phyloP scores from a whole-genome alignment of 441 rosid species.

The Syzygium malaccense region DNA sequence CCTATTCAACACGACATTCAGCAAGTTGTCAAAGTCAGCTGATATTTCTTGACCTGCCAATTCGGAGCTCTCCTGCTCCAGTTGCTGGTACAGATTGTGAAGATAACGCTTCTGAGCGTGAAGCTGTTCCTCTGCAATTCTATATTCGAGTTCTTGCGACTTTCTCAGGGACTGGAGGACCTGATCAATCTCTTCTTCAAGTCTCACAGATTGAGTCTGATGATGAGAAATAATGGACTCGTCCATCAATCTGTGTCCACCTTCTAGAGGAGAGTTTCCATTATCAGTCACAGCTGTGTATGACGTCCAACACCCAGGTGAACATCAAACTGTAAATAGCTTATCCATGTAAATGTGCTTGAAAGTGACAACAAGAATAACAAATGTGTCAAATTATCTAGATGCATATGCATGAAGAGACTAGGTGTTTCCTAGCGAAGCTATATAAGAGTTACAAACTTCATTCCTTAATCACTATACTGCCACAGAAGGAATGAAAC shows the following conservation, averaged over 20 bases:
- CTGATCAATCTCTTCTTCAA: conserved; percentile 52
- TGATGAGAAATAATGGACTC: conserved; percentile 30
- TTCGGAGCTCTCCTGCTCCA: conserved; percentile 61
- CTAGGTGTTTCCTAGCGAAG: background rate
- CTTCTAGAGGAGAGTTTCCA: conserved; percentile 21
- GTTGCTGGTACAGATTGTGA: conserved; percentile 48
- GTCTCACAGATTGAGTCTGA: conserved; percentile 38
- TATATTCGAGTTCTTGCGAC: conserved; percentile 62
- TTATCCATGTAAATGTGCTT: background rate
- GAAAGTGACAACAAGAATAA: background rate
- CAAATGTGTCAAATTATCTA: background rate
- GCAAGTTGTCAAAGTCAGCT: conserved; percentile 19
- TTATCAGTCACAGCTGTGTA: conserved; percentile 22
- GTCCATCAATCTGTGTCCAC: conserved; percentile 1
- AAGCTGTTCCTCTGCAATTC: conserved; percentile 58
- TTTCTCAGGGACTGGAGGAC: conserved; percentile 47
- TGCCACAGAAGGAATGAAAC: background rate
- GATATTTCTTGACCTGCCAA: conserved; percentile 17
- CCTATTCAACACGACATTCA: conserved; percentile 32
- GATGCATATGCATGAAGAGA: background rate
- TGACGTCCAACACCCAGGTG: background rate
- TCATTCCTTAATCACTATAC: background rate
- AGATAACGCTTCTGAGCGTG: conserved; percentile 53
- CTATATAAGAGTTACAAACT: background rate
- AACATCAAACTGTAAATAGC: background rate